phyloP scores from a whole-genome alignment of 2,329 filamentous ascomycete genomes.

The Pezicula radicicola region DNA sequence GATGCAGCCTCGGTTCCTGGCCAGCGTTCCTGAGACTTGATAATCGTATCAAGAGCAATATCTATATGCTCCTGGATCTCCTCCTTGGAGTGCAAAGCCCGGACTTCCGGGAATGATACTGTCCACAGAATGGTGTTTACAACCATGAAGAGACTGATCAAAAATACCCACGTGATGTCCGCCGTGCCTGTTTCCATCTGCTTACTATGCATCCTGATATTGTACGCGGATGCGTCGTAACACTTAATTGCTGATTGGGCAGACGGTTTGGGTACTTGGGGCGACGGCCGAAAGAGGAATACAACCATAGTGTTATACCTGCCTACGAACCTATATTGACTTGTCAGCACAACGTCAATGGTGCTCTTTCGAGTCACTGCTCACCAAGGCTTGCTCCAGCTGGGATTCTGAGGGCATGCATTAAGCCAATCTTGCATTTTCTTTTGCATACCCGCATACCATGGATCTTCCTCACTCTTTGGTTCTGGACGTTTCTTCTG shows the following conservation, averaged over 20 bases:
- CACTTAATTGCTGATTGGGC: constrained; percentile 75
- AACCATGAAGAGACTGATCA: constrained; percentile 85
- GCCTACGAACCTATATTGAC: constrained; percentile 52
- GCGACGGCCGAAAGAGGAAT: constrained; percentile 84
- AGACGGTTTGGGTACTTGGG: constrained; percentile 85
- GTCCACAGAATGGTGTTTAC: constrained; percentile 92
- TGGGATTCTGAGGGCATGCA: constrained; percentile 65
- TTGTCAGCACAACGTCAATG: constrained; percentile 1
- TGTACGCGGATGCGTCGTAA: constrained; percentile 77
- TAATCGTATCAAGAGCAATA: constrained; percentile 74
- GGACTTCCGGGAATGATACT: constrained; percentile 81
- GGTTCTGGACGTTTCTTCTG: constrained; percentile 78
- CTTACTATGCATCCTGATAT: constrained; percentile 76
- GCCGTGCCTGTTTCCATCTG: constrained; percentile 74
- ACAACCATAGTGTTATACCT: constrained; percentile 86
- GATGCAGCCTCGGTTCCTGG: constrained; percentile 83
- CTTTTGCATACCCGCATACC: constrained; percentile 77
- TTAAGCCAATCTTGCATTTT: constrained; percentile 80
- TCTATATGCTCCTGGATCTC: constrained; percentile 75
- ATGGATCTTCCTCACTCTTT: constrained; percentile 76
- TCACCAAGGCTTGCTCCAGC: constrained; percentile 78
- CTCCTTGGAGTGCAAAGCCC: constrained; percentile 66
- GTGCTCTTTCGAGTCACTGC: background rate
- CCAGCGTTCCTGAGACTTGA: constrained; percentile 82
- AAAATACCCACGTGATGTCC: constrained; percentile 92